Conservation (phyloP, 2,329 filamentous ascomycete genomes). For the Setomelanomma holmii region DNA sequence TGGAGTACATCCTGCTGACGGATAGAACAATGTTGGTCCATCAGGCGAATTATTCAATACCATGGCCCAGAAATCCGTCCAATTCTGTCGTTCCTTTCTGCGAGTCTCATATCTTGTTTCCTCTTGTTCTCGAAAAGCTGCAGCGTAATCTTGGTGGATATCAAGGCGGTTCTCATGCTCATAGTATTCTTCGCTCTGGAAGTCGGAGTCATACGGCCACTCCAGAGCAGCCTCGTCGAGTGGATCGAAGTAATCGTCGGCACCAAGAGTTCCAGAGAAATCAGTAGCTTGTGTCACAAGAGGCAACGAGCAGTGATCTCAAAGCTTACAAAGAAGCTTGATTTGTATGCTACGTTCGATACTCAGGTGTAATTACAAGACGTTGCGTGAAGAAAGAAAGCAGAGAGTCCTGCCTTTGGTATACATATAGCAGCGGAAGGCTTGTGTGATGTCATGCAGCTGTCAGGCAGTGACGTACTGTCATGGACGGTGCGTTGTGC, state of each 20-base stretch:
- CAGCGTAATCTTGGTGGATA: constrained; percentile 2
- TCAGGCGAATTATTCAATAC: constrained; percentile 6
- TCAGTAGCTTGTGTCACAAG: too few relatives aligned
- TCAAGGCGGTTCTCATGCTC: constrained; percentile 17
- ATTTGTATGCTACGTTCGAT: too few relatives aligned
- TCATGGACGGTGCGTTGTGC: too few relatives aligned
- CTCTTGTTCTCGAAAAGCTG: constrained; percentile 1
- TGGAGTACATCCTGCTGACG: constrained; percentile 2
- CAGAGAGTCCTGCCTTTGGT: too few relatives aligned
- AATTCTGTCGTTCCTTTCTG: too few relatives aligned
- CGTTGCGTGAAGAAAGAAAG: too few relatives aligned
- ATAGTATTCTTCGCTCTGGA: constrained; percentile 16
- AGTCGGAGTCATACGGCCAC: constrained; percentile 16
- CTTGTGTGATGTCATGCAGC: too few relatives aligned
- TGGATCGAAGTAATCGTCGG: constrained; percentile 14
- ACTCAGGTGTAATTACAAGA: too few relatives aligned
- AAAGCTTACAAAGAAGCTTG: too few relatives aligned
- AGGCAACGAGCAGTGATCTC: too few relatives aligned
- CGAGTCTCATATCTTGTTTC: constrained; percentile 1
- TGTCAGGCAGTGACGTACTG: too few relatives aligned
- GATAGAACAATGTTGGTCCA: constrained; percentile 15
- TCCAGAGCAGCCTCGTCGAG: constrained; percentile 9
- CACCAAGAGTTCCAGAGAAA: constrained; percentile 12
- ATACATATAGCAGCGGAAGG: too few relatives aligned
- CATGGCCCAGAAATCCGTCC: constrained; percentile 9